phyloP scores from a whole-genome alignment of 352 stramenopile genomes.

The Phytophthora foliorum region DNA sequence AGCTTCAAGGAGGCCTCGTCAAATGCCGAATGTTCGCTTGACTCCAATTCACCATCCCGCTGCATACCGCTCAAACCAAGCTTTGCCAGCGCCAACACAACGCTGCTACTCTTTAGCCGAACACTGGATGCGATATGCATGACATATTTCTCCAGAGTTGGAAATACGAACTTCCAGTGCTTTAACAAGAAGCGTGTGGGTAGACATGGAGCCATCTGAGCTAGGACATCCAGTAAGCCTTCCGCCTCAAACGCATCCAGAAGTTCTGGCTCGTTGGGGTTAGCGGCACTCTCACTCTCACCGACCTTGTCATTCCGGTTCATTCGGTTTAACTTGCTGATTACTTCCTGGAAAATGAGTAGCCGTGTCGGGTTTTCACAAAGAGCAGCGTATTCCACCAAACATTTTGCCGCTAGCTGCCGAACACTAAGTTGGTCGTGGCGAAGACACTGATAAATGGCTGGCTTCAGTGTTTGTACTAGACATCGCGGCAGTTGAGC shows the following conservation, averaged over 20 bases:
- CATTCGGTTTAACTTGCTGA: conserved; percentile 82
- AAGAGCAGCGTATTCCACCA: conserved; percentile 55
- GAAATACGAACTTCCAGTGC: conserved; percentile 79
- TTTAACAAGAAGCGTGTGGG: conserved; percentile 64
- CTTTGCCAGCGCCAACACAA: conserved; percentile 58
- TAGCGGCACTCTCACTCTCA: conserved; percentile 3
- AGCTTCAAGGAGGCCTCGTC: conserved; percentile 37
- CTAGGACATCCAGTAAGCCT: conserved; percentile 72
- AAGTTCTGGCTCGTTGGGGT: conserved; percentile 29
- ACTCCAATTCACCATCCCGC: neutral
- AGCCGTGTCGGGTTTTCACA: conserved; percentile 65
- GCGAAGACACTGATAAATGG: conserved; percentile 63
- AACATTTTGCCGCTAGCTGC: conserved; percentile 56
- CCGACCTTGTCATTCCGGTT: conserved; percentile 21
- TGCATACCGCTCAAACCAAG: conserved; percentile 22
- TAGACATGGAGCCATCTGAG: conserved; percentile 51
- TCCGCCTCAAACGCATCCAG: conserved; percentile 68
- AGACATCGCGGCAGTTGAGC: conserved; percentile 39
- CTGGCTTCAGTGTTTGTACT: conserved; percentile 54
- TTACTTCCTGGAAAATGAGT: conserved; percentile 73
- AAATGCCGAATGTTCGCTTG: neutral
- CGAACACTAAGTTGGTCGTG: conserved; percentile 70
- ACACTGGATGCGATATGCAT: conserved; percentile 80
- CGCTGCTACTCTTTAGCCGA: conserved; percentile 59
- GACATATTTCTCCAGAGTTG: conserved; percentile 76